These are phyloP conservation scores for Metschnikowia vanudenii DNA, from an alignment of 805 yeast genomes.

Conservation along the genomic window DNA sequence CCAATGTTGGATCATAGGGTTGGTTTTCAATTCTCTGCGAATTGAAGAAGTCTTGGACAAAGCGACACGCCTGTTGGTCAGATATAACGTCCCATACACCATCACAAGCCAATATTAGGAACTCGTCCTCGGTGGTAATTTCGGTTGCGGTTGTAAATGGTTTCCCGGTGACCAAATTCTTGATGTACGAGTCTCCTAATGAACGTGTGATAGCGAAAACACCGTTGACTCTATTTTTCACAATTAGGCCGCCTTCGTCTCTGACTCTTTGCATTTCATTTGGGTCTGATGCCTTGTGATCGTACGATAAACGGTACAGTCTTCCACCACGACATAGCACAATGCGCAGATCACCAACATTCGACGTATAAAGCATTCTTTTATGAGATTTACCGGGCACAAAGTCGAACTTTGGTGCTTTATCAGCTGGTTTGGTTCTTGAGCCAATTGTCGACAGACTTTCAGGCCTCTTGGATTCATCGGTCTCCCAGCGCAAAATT, in stretches of 20 bases:
- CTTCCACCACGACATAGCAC: constrained; percentile 72
- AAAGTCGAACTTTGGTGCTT: constrained; percentile 41
- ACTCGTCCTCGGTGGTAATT: constrained; percentile 64
- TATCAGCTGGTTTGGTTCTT: neutral
- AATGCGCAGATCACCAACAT: constrained; percentile 90
- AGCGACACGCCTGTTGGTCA: constrained; percentile 79
- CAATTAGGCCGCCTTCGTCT: constrained; percentile 78
- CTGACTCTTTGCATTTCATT: constrained; percentile 75
- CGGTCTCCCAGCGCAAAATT: constrained; percentile 75
- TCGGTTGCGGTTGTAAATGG: constrained; percentile 92
- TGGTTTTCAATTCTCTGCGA: constrained; percentile 25
- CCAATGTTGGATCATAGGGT: constrained; percentile 51
- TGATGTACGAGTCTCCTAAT: constrained; percentile 90
- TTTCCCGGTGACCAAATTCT: constrained; percentile 79
- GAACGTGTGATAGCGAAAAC: constrained; percentile 93
- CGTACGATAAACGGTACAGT: constrained; percentile 82
- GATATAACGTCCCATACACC: constrained; percentile 95
- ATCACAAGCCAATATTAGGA: constrained; percentile 89
- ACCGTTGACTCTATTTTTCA: constrained; percentile 93
- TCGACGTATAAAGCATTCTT: constrained; percentile 86
- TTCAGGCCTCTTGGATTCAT: constrained; percentile 9
- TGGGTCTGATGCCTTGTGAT: constrained; percentile 86
- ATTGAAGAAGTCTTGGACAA: constrained; percentile 50
- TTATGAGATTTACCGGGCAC: constrained; percentile 50
- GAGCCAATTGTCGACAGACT: constrained; percentile 15